Evolutionary conservation across 2,329 filamentous ascomycete species (phyloP).

Genomic region (Paracoccidioides brasiliensis): DNA sequence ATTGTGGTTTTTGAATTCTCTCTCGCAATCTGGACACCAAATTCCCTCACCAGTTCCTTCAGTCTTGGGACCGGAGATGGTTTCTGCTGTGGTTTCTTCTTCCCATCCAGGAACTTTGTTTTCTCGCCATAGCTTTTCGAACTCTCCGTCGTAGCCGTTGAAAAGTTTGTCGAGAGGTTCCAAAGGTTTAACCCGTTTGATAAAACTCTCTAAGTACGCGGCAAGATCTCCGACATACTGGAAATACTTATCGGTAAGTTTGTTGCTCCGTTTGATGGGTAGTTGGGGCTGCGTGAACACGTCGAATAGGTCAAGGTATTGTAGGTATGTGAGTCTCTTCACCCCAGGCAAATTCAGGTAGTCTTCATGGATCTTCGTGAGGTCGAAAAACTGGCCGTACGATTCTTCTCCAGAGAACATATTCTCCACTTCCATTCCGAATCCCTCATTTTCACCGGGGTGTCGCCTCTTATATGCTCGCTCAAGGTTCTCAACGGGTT

Average conservation of each 20-base stretch:
- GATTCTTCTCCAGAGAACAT: slow-evolving; percentile 95
- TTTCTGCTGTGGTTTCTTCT: slow-evolving; percentile 35
- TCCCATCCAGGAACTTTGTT: slow-evolving; percentile 72
- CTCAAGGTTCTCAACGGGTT: slow-evolving; percentile 90
- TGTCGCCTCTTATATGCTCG: slow-evolving; percentile 67
- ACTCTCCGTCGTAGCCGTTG: slow-evolving; percentile 64
- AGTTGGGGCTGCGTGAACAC: slow-evolving; percentile 62
- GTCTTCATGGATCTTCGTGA: slow-evolving; percentile 70
- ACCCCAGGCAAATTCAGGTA: slow-evolving; percentile 82
- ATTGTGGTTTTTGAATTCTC: slow-evolving; percentile 89
- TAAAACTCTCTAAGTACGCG: slow-evolving; percentile 75
- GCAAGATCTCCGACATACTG: slow-evolving; percentile 70
- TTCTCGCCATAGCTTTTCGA: slow-evolving; percentile 68
- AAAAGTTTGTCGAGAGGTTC: slow-evolving; percentile 76
- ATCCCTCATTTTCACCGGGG: slow-evolving; percentile 50
- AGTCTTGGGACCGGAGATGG: slow-evolving; percentile 32
- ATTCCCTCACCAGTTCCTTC: slow-evolving; percentile 53
- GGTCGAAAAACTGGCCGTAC: slow-evolving; percentile 82
- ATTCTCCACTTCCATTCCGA: slow-evolving; percentile 61
- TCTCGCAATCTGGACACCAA: slow-evolving; percentile 87
- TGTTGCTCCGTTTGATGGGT: slow-evolving; percentile 65
- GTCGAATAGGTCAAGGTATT: slow-evolving; percentile 88
- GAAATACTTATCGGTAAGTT: slow-evolving; percentile 87
- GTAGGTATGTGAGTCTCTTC: slow-evolving; percentile 75
- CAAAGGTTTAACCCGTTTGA: slow-evolving; percentile 69